Evolutionary conservation across 164 flowering plant genomes (phyloP), one percentile per base, ranked within the genome.

Genomic region (Kalanchoe fedtschenkoi): DNA sequence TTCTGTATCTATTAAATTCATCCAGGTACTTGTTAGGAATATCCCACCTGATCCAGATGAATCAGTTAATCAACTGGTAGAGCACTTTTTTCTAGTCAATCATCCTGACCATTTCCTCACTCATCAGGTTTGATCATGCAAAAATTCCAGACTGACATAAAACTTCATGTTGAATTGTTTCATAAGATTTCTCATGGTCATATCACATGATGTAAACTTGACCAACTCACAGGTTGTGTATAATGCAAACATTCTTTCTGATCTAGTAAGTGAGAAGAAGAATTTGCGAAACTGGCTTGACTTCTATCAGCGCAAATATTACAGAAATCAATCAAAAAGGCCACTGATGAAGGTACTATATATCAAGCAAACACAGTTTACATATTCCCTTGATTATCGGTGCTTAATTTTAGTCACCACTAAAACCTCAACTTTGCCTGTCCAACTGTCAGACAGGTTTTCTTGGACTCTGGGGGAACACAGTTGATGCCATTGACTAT

Each of bases 211-310:
- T 53, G 13, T n/a, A 21, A 7, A 39, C 17, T 35, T 47, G 7
- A n/a, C 6, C 0, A 8, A 32, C 19, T 60, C 32, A 14, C 79
- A 91, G 97, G 82, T 83, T 67, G 95, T 89, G 13, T 81, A 81
- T 68, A 61, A 89, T 74, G 89, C 95, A 62, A 89, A 79, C 70
- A 76, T 74, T 58, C 88, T 91, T 44, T 62, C 82, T 11, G 58
- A 74, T 22, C 65, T 91, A 65, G 85, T 85, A 5, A 67, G 75
- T 46, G 71, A 85, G 78, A 85, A 79, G 81, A 84, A 89, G 62
- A 81, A 71, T 29, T 21, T 61, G 66, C 82, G 71, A 60, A 91
- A 91, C 64, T 82, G 96, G 97, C 80, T 80, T 26, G 95, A 84
- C 55, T 87, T 58, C 71, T 78, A 85, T 74, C 79, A 87, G 69